phyloP scores from a whole-genome alignment of 2,329 filamentous ascomycete species.

The Aspergillus brunneoviolaceus region DNA sequence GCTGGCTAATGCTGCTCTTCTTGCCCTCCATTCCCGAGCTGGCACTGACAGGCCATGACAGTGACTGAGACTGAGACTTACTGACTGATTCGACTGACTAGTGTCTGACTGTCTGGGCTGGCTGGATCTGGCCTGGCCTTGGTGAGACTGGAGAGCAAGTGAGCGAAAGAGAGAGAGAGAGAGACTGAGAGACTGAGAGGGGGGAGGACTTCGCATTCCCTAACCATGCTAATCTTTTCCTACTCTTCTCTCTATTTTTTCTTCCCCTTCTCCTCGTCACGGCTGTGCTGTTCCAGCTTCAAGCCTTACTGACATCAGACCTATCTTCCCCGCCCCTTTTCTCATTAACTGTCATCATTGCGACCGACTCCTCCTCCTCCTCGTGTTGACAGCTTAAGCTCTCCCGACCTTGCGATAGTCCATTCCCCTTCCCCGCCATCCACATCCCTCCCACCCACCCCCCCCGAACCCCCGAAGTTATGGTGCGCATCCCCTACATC shows the following conservation, averaged over 20 bases:
- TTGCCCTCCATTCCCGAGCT: no score
- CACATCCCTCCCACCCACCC: neutral
- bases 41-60: no score
- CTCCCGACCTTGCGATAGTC: constrained; percentile 8
- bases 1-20: neutral
- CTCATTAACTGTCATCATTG: constrained; percentile 3
- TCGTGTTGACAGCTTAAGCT: constrained; percentile 17
- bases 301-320: constrained; percentile 11
- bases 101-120: no score
- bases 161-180: neutral
- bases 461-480: constrained; percentile 16
- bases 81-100: no score
- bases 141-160: no score
- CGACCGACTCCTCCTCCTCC: constrained; percentile 6
- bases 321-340: constrained; percentile 1
- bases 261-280: constrained; percentile 4
- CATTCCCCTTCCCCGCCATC: constrained; percentile 16
- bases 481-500: constrained; percentile 25
- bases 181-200: neutral
- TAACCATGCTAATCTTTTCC: constrained; percentile 13
- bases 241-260: constrained; percentile 1
- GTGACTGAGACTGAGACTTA: no score
- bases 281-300: neutral
- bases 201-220: constrained; percentile 14
- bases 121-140: neutral